Conservation (phyloP, 805 yeast genomes). For the Yarrowia porcina region DNA sequence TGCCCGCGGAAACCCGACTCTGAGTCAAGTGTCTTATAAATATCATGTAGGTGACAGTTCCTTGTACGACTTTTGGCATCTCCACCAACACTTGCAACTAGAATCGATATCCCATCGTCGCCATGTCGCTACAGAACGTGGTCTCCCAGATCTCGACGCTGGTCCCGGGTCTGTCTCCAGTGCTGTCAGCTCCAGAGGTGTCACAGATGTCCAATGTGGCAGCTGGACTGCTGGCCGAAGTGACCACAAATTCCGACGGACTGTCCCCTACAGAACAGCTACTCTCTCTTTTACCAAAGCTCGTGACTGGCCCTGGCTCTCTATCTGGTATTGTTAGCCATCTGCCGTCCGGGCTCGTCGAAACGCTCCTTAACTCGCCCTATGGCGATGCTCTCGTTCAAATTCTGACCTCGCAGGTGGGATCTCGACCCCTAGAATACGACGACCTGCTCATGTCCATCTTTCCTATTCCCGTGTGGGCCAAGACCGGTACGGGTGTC, state of each 20-base stretch:
- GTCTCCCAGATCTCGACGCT: background rate
- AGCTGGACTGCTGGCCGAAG: background rate
- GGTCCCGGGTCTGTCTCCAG: background rate
- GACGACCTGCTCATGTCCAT: slow-evolving; percentile 6
- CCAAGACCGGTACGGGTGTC: slow-evolving; percentile 15
- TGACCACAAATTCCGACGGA: background rate
- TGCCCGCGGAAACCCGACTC: background rate
- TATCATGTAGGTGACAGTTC: background rate
- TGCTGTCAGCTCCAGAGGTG: background rate
- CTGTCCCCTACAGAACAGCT: background rate
- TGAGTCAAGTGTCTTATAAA: slow-evolving; percentile 11
- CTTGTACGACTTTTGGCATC: background rate
- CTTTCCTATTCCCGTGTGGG: slow-evolving; percentile 15
- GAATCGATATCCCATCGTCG: background rate
- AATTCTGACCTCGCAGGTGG: background rate
- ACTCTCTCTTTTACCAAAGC: background rate
- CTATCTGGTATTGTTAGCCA: background rate
- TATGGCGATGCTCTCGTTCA: background rate
- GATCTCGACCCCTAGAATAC: background rate
- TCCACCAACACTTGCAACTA: background rate
- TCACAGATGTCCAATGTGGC: background rate
- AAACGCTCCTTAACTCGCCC: slow-evolving; percentile 1
- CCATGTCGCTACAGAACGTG: background rate
- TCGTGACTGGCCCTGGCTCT: background rate
- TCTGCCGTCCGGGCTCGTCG: background rate